Conservation (phyloP, 768 basidiomycete genomes). For the Scleroderma bovista region DNA sequence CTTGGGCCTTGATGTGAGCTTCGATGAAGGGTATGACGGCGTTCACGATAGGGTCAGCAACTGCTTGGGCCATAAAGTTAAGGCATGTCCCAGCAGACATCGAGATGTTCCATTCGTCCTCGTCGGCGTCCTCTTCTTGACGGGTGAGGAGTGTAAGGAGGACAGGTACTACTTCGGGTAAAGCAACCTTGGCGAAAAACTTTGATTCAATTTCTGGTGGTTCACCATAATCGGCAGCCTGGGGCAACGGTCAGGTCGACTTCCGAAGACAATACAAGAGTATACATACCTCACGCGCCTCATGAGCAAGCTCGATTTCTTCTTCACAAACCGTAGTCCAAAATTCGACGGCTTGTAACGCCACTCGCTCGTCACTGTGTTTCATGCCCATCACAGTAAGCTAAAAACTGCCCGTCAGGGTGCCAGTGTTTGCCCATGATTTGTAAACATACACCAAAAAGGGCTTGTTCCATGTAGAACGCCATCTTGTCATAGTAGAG, state of each 20-base stretch:
- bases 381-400: conserved; percentile 98
- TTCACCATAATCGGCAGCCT: conserved; percentile 91
- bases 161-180: conserved; percentile 93
- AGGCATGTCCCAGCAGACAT: conserved; percentile 97
- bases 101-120: conserved; percentile 97
- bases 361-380: conserved; percentile 83
- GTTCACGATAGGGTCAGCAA: conserved; percentile 85
- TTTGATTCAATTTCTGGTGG: conserved; percentile 79
- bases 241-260: conserved; percentile 8
- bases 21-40: conserved; percentile 98
- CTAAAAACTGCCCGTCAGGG: conserved; percentile 37
- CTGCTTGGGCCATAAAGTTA: conserved; percentile 81
- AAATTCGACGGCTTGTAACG: conserved; percentile 96
- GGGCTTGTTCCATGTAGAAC: conserved; percentile 98
- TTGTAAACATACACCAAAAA: conserved; percentile 80
- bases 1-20: conserved; percentile 82
- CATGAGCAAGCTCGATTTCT: conserved; percentile 87
- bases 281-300: conserved; percentile 76
- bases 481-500: conserved; percentile 99
- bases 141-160: conserved; percentile 81
- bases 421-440: conserved; percentile 3
- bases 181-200: conserved; percentile 89
- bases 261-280: neutral
- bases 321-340: conserved; percentile 99
- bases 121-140: conserved; percentile 95